Base-by-base conservation (phyloP, 371 early-diverging fungal species). In the Sporodiniella umbellata region DNA sequence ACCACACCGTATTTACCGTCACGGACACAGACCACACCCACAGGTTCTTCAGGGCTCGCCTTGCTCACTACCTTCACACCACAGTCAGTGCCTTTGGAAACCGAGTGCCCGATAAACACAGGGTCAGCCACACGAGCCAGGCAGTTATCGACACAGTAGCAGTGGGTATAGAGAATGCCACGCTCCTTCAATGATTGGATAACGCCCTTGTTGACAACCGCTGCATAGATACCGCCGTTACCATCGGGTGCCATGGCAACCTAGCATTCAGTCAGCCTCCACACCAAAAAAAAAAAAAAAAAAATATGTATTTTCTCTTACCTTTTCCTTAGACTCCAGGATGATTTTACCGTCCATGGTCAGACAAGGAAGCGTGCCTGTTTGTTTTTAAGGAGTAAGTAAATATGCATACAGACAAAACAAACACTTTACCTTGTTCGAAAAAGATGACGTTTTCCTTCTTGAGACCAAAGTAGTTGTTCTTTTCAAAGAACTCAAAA, bases 141-240 rank as follows among this genome's bases (percentile, higher is more conserved):
- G 60, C 93, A 88, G 77, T 96, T 96, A 75, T 96, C 97, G 26
- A 96, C 96, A 61, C 94, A 93, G 82, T 95, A 96, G 19, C 86
- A 84, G 68, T 96, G 96, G 24, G 93, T 75, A 48, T 84, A 85
- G 18, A 79, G 74, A 45, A 89, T 71, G 7, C 70, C 76, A 18
- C 86, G 75, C 18, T 68, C 57, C 28, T 75, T 74, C 40, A 89
- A 63, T 26, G 83, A 72, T 18, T 58, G 64, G 18, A 90, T 66
- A 1, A 90, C 76, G 11, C 84, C 86, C 46, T 81, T 74, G n/a
- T 68, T 72, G 23, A 70, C 63, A 28, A 89, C 60, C 0, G 89
- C 88, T 45, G 79, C 78, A 56, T 88, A 90, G 33, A 90, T 80
- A 24, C 90, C 89, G 42, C 90, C 90, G 53, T 90, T 90, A 19